Base-by-base conservation (phyloP, 192 early-diverging fungal genomes). In the Funneliformis geosporum region DNA sequence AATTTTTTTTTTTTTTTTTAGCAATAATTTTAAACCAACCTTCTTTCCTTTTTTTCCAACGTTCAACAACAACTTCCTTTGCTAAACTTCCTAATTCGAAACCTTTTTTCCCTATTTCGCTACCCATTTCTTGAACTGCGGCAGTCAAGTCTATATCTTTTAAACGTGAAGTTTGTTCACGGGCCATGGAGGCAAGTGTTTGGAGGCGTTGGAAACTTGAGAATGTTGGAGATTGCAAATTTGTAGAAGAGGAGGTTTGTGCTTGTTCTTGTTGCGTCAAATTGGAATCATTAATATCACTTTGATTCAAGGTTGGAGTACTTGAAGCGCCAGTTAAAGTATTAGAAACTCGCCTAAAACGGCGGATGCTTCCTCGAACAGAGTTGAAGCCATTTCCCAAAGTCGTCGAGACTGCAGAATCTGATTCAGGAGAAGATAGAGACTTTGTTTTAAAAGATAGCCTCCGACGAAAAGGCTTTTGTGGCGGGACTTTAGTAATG, bases 11-110 rank as follows among this genome's bases (percentile, higher is more conserved):
- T 11, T 65, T 65, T 65, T 65, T 6, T 28, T 28, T 65, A 12
- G 27, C 14, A 28, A n/a, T n/a, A n/a, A n/a, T 43, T 28, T 55
- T 28, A 7, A 59, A 76, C 75, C 25, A 21, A 76, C 75, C 75
- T 21, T 75, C 55, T 28, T 76, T 76, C 40, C 40, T 28, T 76
- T 76, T 76, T 50, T 76, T 76, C 75, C 27, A 76, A 42, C 59
- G 55, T 7, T 76, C 75, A 18, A 75, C 73, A 60, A 76, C 75
- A 60, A 60, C 60, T 28, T 76, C 75, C 46, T 62, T 76, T 4
- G 75, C 60, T 39, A 76, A 62, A 76, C 39, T 60, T 8, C 75
- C 59, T 12, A 76, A 64, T 62, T 76, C 75, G n/a, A 40, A 33
- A 7, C 73, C 55, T 60, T 74, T 74, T 59, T 74, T 43, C 8